These are phyloP conservation scores for Ramalina peruviana DNA, from an alignment of 495 filamentous ascomycete species.

Conservation along the genomic window DNA sequence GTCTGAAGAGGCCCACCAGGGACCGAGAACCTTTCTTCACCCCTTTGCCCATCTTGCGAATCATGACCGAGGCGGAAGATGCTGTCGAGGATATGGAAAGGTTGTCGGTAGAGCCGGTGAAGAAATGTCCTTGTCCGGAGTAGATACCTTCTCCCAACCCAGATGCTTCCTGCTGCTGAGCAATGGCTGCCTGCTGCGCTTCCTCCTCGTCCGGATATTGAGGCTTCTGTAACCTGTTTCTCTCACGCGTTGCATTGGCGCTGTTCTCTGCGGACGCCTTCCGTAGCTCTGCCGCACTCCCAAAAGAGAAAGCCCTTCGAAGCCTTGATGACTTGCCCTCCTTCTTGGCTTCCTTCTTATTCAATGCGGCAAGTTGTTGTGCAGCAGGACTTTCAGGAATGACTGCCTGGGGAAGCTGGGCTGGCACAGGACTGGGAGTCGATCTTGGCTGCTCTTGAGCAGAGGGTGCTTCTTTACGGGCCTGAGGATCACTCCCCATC, in stretches of 20 bases:
- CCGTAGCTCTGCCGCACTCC: slow-evolving; percentile 83
- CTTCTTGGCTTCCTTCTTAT: slow-evolving; percentile 55
- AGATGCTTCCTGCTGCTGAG: slow-evolving; percentile 75
- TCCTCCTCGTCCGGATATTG: slow-evolving; percentile 58
- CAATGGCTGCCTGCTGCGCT: slow-evolving; percentile 80
- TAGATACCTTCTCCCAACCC: slow-evolving; percentile 93
- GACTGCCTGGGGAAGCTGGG: slow-evolving; percentile 12
- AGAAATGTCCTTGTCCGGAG: slow-evolving; percentile 69
- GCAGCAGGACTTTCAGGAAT: slow-evolving; percentile 51
- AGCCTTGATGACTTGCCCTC: slow-evolving; percentile 82
- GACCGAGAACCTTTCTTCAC: slow-evolving; percentile 88
- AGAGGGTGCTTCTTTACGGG: slow-evolving; percentile 15
- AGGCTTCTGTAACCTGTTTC: slow-evolving; percentile 57
- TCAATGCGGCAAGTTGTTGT: slow-evolving; percentile 66
- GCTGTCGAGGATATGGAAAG: slow-evolving; percentile 94
- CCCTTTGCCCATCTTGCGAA: slow-evolving; percentile 96
- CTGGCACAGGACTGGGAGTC: slow-evolving; percentile 16
- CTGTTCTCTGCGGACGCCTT: slow-evolving; percentile 58
- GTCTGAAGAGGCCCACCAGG: slow-evolving; percentile 86
- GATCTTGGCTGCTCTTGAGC: slow-evolving; percentile 10
- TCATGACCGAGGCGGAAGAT: slow-evolving; percentile 97
- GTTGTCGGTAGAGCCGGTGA: slow-evolving; percentile 88
- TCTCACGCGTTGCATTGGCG: slow-evolving; percentile 38
- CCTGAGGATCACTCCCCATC: slow-evolving; percentile 34
- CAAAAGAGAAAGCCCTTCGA: slow-evolving; percentile 90